phyloP scores from a whole-genome alignment of 495 filamentous ascomycete genomes.

The Talaromyces wortmannii region DNA sequence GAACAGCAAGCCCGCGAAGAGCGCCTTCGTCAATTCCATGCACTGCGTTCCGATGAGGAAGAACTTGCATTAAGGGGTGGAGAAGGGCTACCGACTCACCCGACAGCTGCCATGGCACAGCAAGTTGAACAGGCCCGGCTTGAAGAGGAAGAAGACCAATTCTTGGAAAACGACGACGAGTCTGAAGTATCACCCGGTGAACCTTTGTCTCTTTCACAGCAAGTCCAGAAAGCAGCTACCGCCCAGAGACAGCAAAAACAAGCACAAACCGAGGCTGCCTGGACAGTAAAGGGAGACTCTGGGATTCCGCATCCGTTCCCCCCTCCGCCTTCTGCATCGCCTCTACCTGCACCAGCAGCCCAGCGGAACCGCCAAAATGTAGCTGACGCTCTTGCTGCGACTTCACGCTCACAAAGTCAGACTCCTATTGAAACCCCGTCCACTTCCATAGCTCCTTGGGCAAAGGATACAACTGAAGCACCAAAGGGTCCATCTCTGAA shows the following conservation, averaged over 20 bases:
- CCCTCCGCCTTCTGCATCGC: constrained; percentile 63
- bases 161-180: constrained; percentile 4
- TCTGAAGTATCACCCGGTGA: constrained; percentile 18
- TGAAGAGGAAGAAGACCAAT: constrained; percentile 11
- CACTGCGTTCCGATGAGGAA: constrained; percentile 47
- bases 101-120: constrained; percentile 7
- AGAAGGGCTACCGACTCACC: constrained; percentile 37
- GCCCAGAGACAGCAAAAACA: constrained; percentile 42
- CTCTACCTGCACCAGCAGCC: constrained; percentile 78
- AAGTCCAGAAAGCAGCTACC: constrained; percentile 74
- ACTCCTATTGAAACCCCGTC: constrained; percentile 57
- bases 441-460: constrained; percentile 86
- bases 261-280: constrained; percentile 47
- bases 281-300: constrained; percentile 48
- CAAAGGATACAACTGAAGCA: constrained; percentile 69
- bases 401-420: constrained; percentile 66
- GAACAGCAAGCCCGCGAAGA: constrained; percentile 50
- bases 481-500: constrained; percentile 89
- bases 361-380: constrained; percentile 78
- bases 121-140: constrained; percentile 13
- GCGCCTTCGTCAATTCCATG: constrained; percentile 58
- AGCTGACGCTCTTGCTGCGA: constrained; percentile 69
- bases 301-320: constrained; percentile 76
- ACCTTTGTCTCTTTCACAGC: constrained; percentile 71
- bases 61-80: constrained; percentile 33